Evolutionary conservation across 2,329 filamentous ascomycete species (phyloP).

Genomic region (Penicillium hordei): DNA sequence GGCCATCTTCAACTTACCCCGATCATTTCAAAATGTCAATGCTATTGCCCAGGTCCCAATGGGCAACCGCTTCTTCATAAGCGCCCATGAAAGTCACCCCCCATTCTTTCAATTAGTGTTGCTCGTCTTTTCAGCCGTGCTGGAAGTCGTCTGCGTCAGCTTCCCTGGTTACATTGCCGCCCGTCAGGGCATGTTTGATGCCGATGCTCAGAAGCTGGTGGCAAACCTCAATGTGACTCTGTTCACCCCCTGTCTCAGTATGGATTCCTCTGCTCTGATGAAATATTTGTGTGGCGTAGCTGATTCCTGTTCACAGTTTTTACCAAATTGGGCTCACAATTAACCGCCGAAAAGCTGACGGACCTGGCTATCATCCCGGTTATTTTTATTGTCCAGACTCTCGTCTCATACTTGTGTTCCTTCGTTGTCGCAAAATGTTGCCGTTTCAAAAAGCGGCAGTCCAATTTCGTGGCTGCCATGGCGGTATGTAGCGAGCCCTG

Average conservation of each 20-base stretch:
- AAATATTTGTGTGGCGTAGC: background rate
- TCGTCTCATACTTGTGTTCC: conserved; percentile 80
- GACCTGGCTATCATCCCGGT: conserved; percentile 93
- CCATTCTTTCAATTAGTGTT: conserved; percentile 63
- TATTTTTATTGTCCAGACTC: conserved; percentile 85
- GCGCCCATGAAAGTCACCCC: conserved; percentile 46
- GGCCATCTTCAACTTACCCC: conserved; percentile 50
- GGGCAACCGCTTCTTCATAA: conserved; percentile 21
- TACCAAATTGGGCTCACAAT: conserved; percentile 90
- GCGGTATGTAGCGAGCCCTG: conserved; percentile 54
- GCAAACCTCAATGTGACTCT: conserved; percentile 95
- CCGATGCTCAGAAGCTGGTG: conserved; percentile 92
- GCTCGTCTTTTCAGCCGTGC: conserved; percentile 89
- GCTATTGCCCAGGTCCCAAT: conserved; percentile 27
- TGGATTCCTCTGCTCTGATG: conserved; percentile 32
- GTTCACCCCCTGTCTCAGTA: conserved; percentile 95
- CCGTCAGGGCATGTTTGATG: conserved; percentile 86
- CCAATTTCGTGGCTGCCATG: conserved; percentile 97
- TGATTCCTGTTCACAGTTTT: conserved; percentile 64
- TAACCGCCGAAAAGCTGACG: conserved; percentile 83
- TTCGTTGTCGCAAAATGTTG: conserved; percentile 70
- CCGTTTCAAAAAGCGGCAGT: conserved; percentile 77
- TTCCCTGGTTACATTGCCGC: conserved; percentile 92
- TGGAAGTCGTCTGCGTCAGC: conserved; percentile 94
- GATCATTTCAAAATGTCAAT: conserved; percentile 49